Evolutionary conservation across 2,329 filamentous ascomycete genomes (phyloP), one percentile per base, ranked within the genome.

Genomic region (Incumbomyces delicatus): DNA sequence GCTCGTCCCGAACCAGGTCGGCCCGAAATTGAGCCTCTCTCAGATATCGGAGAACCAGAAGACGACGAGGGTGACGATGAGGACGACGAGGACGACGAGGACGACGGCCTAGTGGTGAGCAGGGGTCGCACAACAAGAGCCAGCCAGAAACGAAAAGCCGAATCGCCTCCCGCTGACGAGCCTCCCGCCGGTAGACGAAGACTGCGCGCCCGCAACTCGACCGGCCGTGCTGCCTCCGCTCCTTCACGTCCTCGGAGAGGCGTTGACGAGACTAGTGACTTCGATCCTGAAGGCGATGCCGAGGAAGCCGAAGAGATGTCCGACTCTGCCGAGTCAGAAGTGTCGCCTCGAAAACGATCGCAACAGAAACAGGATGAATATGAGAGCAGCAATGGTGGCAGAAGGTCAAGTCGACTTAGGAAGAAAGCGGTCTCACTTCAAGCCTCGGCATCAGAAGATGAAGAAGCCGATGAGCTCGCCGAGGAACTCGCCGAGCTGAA

Each of bases 201-300:
- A 40, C 50, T 60, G 27, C 62, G 56, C 49, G 62, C 63, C 49
- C 66, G 64, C 35, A 67, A 42, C 36, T 48, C 40, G 44, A 50
- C 64, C 38, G 61, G 62, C 47, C 63, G 62, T 40, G 68, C 66
- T 52, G 63, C 48, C 42, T 52, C 61, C 32, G 61, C 59, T 47
- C 65, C 59, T 57, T 69, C 55, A 56, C 68, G 65, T 29, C 67
- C 71, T 42, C 66, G 66, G 32, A 72, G 75, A 61, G 54, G 54
- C 44, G 50, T 63, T 42, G 73, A 78, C 41, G 76, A 79, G 43
- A 78, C 74, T 55, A 81, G 77, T 54, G 78, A 82, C 55, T 82
- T 81, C 52, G 77, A 81, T 55, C 78, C 78, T 5, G 72, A 71
- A 30, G 70, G 69, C 17, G 77, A 79, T 41, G 72, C 71, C 39